Conservation (phyloP, 176 grass and related monocot species). For the Bonia amplexicaulis region DNA sequence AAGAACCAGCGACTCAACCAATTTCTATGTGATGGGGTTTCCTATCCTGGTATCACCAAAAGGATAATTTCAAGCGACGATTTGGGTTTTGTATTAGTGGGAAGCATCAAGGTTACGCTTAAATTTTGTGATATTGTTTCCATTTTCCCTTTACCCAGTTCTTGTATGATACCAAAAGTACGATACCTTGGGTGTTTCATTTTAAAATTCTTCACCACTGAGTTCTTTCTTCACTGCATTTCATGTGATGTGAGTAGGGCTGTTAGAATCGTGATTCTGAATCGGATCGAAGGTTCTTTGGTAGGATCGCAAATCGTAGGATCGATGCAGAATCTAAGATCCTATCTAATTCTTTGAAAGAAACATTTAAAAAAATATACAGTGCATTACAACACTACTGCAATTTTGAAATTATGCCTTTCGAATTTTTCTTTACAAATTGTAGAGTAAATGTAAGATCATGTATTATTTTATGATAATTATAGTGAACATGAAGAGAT, state of each 20-base stretch:
- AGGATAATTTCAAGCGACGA: constrained; percentile 71
- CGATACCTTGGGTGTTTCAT: background rate
- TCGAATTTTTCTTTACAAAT: too few species aligned
- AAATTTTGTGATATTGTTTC: background rate
- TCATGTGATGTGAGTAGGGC: background rate
- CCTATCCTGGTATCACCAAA: constrained; percentile 42
- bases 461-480: too few species aligned
- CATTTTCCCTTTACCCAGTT: background rate
- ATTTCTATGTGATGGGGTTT: constrained; percentile 47
- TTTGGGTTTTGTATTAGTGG: constrained; percentile 67
- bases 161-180: background rate
- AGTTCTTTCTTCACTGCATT: background rate
- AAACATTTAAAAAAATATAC: too few species aligned
- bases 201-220: background rate
- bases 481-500: too few species aligned
- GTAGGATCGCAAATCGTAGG: too few species aligned
- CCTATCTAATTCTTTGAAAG: too few species aligned
- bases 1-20: constrained; percentile 3
- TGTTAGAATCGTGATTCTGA: too few species aligned
- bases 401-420: too few species aligned
- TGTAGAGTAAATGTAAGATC: too few species aligned
- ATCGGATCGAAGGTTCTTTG: too few species aligned
- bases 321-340: too few species aligned
- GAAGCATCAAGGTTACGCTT: constrained; percentile 63
- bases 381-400: too few species aligned